These are phyloP conservation scores for Encephalitozoon romaleae DNA, from an alignment of 371 early-diverging fungal genomes.

Conservation along the genomic window DNA sequence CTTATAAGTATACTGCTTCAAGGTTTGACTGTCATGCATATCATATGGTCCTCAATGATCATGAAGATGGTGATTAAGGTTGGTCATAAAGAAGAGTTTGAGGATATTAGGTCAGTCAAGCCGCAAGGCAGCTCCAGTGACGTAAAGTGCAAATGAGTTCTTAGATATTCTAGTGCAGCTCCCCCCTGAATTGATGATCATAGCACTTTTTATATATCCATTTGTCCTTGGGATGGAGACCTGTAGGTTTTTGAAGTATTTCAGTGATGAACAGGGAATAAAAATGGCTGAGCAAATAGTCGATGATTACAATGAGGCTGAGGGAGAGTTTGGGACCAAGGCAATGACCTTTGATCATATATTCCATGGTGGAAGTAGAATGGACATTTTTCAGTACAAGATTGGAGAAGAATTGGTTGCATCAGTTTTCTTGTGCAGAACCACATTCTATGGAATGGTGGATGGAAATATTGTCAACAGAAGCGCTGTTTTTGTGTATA, in stretches of 20 bases:
- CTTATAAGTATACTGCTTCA: neutral
- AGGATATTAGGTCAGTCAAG: slow-evolving; percentile 20
- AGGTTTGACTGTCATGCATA: slow-evolving; percentile 9
- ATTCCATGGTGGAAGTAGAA: neutral
- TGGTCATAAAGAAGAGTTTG: neutral
- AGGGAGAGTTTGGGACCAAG: neutral
- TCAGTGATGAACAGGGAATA: neutral
- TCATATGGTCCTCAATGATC: slow-evolving; percentile 22
- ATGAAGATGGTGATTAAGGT: slow-evolving; percentile 2
- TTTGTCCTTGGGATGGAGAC: neutral
- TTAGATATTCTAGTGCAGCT: neutral
- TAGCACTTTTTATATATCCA: neutral
- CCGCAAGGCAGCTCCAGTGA: neutral
- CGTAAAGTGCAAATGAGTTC: neutral
- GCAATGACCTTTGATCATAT: neutral
- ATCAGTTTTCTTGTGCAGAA: neutral
- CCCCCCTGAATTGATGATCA: neutral
- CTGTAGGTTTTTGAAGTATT: neutral
- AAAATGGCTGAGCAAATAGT: neutral
- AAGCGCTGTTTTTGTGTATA: slow-evolving; percentile 6
- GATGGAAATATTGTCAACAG: neutral
- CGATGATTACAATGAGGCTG: neutral
- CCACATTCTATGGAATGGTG: neutral
- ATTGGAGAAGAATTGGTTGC: neutral
- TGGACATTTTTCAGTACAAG: neutral